These are phyloP conservation scores for Phylloporus scabripes DNA, from an alignment of 768 basidiomycete genomes.

Conservation along the genomic window DNA sequence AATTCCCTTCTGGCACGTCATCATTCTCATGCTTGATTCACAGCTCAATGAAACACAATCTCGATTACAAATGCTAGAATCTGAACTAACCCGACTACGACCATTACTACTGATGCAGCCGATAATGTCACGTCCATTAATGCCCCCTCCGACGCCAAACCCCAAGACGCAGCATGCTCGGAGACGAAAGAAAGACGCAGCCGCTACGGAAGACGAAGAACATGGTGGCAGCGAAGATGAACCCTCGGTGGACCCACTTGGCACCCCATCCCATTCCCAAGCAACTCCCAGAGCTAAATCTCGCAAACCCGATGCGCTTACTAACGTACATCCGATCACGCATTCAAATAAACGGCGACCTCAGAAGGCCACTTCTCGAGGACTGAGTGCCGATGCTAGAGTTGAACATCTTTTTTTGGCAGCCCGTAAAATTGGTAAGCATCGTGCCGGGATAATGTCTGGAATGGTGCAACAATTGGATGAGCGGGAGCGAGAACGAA, in stretches of 20 bases:
- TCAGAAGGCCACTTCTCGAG: slow-evolving; percentile 23
- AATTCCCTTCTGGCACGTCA: background rate
- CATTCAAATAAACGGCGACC: slow-evolving; percentile 24
- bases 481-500: slow-evolving; percentile 28
- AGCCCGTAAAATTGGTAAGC: slow-evolving; percentile 61
- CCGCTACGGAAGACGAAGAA: slow-evolving; percentile 24
- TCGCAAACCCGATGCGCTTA: slow-evolving; percentile 18
- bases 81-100: slow-evolving; percentile 58
- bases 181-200: slow-evolving; percentile 24
- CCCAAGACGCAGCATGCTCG: slow-evolving; percentile 17
- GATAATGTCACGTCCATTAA: slow-evolving; percentile 23
- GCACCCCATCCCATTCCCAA: slow-evolving; percentile 17
- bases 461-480: slow-evolving; percentile 40
- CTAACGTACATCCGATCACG: slow-evolving; percentile 2
- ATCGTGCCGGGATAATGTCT: slow-evolving; percentile 51
- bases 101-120: slow-evolving; percentile 68
- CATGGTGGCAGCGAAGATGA: slow-evolving; percentile 25
- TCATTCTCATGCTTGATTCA: slow-evolving; percentile 7
- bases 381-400: slow-evolving; percentile 57
- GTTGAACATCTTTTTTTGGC: slow-evolving; percentile 68
- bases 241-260: slow-evolving; percentile 13
- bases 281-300: slow-evolving; percentile 21
- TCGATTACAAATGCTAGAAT: slow-evolving; percentile 52
- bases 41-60: slow-evolving; percentile 57
- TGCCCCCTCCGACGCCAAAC: slow-evolving; percentile 21